Base-by-base conservation (phyloP, 2,329 filamentous ascomycete species). In the Aspergillus terreus region DNA sequence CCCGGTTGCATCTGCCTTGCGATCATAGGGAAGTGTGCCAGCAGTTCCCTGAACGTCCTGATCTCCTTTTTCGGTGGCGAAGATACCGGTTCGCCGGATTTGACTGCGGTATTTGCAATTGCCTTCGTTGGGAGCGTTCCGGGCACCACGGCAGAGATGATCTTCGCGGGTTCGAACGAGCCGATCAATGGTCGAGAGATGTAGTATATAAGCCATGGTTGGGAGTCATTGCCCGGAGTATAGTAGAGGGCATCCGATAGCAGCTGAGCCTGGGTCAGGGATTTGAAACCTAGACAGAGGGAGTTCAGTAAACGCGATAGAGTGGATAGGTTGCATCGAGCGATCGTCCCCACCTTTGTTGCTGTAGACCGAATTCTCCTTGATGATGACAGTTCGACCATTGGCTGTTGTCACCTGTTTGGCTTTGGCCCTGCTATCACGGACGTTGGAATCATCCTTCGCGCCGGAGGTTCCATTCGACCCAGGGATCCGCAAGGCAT, bases 191-290 rank as follows among this genome's bases (percentile, higher is more conserved):
- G 94, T 47, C 84, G 86, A 23, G 92, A 94, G 57, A 99, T 95
- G 71, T 92, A 96, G 79, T 97, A 97, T 54, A 99, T 81, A 41
- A 99, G 83, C 91, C 94, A 99, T 80, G 92, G 90, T 61, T 91
- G 87, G 12, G 90, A 86, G 62, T 97, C 92, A 62, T 89, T 82
- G n/a, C 83, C 85, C 64, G 96, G 90, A 45, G 90, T 86, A 65
- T 95, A 95, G 81, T 90, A 97, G 36, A 96, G 82, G 35, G 82
- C 79, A 71, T 99, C 95, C 66, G 82, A 82, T 51, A 96, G 77
- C 32, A 97, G 77, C 66, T 94, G 91, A 30, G 92, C 90, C 68
- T 97, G 94, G 58, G 90, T 91, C 56, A 96, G 78, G 32, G 84
- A 84, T 75, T 94, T 96, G 80, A 97, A 99, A 47, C 92, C 90